Conservation (phyloP, 2,329 filamentous ascomycete genomes). For the Trichoderma atroviride region DNA sequence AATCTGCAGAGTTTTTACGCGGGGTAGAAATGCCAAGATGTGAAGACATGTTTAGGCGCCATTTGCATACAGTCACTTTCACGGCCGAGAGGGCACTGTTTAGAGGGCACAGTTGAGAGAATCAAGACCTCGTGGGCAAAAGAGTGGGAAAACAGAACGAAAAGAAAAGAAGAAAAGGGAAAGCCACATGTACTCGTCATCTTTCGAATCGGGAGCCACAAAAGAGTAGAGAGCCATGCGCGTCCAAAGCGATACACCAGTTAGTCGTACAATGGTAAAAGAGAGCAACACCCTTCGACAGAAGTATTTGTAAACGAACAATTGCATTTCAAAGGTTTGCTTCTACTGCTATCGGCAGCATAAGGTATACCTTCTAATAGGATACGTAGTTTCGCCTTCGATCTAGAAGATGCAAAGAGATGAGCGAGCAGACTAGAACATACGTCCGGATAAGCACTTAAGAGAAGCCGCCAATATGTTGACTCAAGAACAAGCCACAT, state of each 20-base stretch:
- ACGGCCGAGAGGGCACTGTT: neutral
- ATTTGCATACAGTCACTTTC: neutral
- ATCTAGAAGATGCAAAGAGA: neutral
- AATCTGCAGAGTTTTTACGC: neutral
- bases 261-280: neutral
- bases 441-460: neutral
- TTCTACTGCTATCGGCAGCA: neutral
- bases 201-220: neutral
- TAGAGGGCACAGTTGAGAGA: neutral
- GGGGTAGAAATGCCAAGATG: slow-evolving; percentile 5
- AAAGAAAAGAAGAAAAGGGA: neutral
- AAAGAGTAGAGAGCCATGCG: neutral
- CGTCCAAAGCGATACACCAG: neutral
- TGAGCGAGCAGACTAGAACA: neutral
- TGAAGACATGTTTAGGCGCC: neutral
- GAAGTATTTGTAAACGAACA: neutral
- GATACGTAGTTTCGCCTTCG: too few relatives aligned
- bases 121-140: neutral
- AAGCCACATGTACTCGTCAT: neutral
- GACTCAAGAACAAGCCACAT: neutral
- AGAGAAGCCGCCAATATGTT: neutral
- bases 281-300: neutral
- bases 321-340: neutral
- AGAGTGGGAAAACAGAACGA: neutral
- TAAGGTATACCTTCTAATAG: neutral